These are phyloP conservation scores for Bisporella sp. DNA, from an alignment of 2,329 filamentous ascomycete genomes.

Conservation along the genomic window DNA sequence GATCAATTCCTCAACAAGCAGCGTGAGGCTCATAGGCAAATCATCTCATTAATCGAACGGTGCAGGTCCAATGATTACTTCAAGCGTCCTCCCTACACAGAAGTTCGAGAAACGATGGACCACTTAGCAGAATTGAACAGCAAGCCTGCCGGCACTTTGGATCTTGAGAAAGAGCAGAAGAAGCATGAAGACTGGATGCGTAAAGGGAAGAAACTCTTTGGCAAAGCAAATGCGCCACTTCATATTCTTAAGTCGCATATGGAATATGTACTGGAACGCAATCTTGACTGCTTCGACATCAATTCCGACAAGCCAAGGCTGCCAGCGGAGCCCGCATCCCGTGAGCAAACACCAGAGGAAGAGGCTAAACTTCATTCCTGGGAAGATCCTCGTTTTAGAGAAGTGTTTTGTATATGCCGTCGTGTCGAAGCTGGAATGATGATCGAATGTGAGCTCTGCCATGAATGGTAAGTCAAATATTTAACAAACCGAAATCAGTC, in stretches of 20 bases:
- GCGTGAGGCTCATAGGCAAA: constrained; percentile 84
- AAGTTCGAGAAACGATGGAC: constrained; percentile 86
- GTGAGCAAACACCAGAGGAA: constrained; percentile 59
- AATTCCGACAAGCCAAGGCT: constrained; percentile 76
- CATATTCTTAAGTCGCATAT: constrained; percentile 95
- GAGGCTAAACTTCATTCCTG: constrained; percentile 45
- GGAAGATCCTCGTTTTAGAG: constrained; percentile 57
- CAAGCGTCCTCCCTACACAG: constrained; percentile 77
- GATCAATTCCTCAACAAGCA: constrained; percentile 95
- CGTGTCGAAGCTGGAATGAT: constrained; percentile 95
- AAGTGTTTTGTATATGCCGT: constrained; percentile 96
- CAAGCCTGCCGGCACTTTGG: constrained; percentile 83
- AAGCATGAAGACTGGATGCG: constrained; percentile 99
- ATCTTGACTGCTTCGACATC: constrained; percentile 85
- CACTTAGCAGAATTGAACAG: constrained; percentile 84
- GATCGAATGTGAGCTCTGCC: constrained; percentile 98
- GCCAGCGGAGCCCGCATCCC: constrained; percentile 85
- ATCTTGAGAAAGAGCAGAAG: constrained; percentile 90
- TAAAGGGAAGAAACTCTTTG: constrained; percentile 93
- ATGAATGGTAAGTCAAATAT: constrained; percentile 70
- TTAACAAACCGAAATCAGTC: neutral
- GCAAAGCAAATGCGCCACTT: constrained; percentile 92
- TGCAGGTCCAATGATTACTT: constrained; percentile 69
- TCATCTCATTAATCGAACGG: constrained; percentile 72
- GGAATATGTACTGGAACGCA: constrained; percentile 85